phyloP scores from a whole-genome alignment of 2,329 filamentous ascomycete genomes.

The Hymenotorrendiella dingleyae region DNA sequence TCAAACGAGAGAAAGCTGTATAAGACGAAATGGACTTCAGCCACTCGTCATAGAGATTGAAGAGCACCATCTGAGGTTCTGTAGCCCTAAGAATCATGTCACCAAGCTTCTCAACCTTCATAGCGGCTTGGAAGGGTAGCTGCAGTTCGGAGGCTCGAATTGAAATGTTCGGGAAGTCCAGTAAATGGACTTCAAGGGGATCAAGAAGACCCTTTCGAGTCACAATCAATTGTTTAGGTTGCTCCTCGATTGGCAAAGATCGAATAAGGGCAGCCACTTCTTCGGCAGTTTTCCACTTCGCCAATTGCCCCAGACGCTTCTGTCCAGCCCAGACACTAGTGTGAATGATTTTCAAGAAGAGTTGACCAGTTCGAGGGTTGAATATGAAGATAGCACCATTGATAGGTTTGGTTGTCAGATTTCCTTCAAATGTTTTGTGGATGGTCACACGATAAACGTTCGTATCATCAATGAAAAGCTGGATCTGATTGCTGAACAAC shows the following conservation, averaged over 20 bases:
- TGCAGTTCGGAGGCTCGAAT: constrained; percentile 96
- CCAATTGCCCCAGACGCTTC: constrained; percentile 95
- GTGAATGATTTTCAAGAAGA: constrained; percentile 99
- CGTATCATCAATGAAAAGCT: constrained; percentile 98
- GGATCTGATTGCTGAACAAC: constrained; percentile 97
- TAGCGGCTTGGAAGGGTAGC: constrained; percentile 96
- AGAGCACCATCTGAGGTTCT: constrained; percentile 99
- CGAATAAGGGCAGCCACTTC: constrained; percentile 97
- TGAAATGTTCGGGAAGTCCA: constrained; percentile 98
- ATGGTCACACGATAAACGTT: constrained; percentile 99
- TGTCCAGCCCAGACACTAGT: constrained; percentile 99
- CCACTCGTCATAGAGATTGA: constrained; percentile 99
- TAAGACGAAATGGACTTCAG: constrained; percentile 97
- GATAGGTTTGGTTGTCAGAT: constrained; percentile 98
- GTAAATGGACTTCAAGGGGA: constrained; percentile 91
- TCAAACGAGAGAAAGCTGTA: constrained; percentile 92
- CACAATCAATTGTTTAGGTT: constrained; percentile 97
- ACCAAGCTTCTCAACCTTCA: constrained; percentile 99
- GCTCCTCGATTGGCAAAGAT: constrained; percentile 93
- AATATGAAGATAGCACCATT: constrained; percentile 99
- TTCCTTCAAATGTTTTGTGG: constrained; percentile 99
- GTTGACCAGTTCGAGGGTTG: constrained; percentile 94
- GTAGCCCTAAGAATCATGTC: constrained; percentile 98
- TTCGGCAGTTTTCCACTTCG: constrained; percentile 99
- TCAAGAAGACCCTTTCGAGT: constrained; percentile 95